Evolutionary conservation across 2,329 filamentous ascomycete genomes (phyloP), one percentile per base, ranked within the genome.

Genomic region (Colletotrichum costaricense): DNA sequence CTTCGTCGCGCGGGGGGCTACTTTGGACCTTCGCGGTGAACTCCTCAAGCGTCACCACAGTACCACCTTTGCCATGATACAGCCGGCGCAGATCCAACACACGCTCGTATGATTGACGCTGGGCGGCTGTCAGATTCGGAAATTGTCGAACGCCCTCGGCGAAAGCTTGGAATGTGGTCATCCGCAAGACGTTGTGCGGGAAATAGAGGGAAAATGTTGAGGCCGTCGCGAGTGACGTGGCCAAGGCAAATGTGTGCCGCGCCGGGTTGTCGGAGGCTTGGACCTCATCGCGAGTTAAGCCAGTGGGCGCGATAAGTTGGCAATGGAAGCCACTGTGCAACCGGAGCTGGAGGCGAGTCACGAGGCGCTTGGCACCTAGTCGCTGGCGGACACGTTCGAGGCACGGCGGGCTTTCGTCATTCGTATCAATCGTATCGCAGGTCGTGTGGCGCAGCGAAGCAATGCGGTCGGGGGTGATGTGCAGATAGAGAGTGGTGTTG

Each of bases 51-150:
- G 14, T 26, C 3, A 69, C 33, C 26, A 57, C 60, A 4, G 19
- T 26, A 3, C 67, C 67, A 28, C 67, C 67, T 38, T 46, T 69
- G 49, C 67, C 67, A 57, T 54, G 30, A 24, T 69, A 69, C 7
- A 69, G 59, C 35, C 67, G 42, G 24, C 54, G 59, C 24, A 58
- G 28, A 58, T 69, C 67, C 24, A 69, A 59, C 52, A 49, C 57
- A 9, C 67, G 67, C 24, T 57, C 11, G 9, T 69, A 64, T n/a
- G 19, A 12, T 5, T 57, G 59, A n/a, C 24, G 67, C 26, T 69
- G 33, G n/a, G n/a, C 52, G 33, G 33, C 59, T n/a, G 49, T 57
- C 26, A 69, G 38, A 49, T 0, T 64, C 26, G 67, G 2, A 33
- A 64, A 69, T 22, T 54, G 59, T 35, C 11, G 24, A n/a, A 69